A percentile compares a stretch with the other conserved stretches of the same genome.
Conservation (phyloP, 805 yeast genomes). For the Saturnispora silvae region DNA sequence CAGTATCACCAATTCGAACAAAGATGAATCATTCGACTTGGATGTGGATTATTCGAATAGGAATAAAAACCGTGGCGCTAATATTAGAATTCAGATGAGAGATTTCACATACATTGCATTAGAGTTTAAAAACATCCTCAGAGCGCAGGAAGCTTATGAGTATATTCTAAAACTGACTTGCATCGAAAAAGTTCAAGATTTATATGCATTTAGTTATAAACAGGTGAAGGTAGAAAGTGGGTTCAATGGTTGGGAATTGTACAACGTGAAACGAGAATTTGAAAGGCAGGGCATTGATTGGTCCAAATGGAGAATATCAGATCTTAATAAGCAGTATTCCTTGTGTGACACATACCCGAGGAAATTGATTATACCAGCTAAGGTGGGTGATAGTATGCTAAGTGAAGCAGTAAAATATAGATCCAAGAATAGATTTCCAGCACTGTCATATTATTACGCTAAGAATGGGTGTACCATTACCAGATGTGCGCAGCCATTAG, state of each 20-base stretch:
- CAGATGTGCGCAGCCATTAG: conserved; percentile 86
- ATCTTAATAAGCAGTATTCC: conserved; percentile 51
- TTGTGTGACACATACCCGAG: conserved; percentile 73
- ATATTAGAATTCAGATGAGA: conserved; percentile 64
- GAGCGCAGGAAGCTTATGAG: conserved; percentile 63
- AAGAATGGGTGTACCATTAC: conserved; percentile 69
- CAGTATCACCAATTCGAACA: neutral
- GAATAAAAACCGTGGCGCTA: conserved; percentile 29
- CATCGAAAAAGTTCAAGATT: conserved; percentile 37
- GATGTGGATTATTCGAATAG: conserved; percentile 2
- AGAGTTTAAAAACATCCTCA: conserved; percentile 50
- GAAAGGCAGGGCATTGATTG: conserved; percentile 45
- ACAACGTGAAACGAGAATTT: conserved; percentile 54
- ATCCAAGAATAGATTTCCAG: conserved; percentile 79
- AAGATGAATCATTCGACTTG: neutral
- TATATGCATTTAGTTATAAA: conserved; percentile 75
- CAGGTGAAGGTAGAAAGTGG: conserved; percentile 63
- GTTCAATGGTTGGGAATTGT: conserved; percentile 65
- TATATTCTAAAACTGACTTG: conserved; percentile 59
- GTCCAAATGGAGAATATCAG: conserved; percentile 57
- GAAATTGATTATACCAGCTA: conserved; percentile 55
- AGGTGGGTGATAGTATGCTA: conserved; percentile 71
- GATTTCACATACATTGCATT: conserved; percentile 78
- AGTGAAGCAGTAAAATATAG: conserved; percentile 78
- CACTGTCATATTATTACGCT: conserved; percentile 62